Conservation (phyloP, 73 alveolate species). For the Symbiodinium pilosum region DNA sequence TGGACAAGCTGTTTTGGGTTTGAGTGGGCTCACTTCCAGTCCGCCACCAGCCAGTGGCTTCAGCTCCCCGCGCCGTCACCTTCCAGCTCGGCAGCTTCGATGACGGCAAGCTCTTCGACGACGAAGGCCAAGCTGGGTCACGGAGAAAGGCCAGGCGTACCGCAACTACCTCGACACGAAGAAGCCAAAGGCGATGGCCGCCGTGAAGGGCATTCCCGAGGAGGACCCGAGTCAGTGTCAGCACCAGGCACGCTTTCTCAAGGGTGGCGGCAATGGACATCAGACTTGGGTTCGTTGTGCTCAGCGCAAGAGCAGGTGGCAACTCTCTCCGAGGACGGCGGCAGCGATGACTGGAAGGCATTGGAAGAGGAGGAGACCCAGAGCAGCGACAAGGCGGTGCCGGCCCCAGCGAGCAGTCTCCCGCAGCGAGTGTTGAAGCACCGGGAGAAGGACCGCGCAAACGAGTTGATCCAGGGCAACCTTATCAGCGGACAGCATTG, state of each 20-base stretch:
- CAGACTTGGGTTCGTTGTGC: not conserved
- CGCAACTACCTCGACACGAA: not conserved
- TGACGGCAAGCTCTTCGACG: not conserved
- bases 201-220: too few relatives aligned
- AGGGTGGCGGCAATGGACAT: too few relatives aligned
- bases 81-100: not conserved
- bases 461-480: too few relatives aligned
- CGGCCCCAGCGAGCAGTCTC: not conserved
- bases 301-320: too few relatives aligned
- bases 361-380: not conserved
- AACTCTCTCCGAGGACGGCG: too few relatives aligned
- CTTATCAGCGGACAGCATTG: too few relatives aligned
- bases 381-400: too few relatives aligned
- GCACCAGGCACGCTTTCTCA: too few relatives aligned
- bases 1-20: not conserved
- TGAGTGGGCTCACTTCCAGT: not conserved
- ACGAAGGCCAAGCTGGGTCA: not conserved
- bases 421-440: too few relatives aligned
- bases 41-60: not conserved
- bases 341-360: not conserved
- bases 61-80: not conserved
- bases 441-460: too few relatives aligned
- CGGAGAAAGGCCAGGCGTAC: not conserved
- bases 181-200: not conserved
- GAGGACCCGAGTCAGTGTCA: too few relatives aligned